phyloP scores from a whole-genome alignment of 495 filamentous ascomycete genomes.

The Collariella sp. region DNA sequence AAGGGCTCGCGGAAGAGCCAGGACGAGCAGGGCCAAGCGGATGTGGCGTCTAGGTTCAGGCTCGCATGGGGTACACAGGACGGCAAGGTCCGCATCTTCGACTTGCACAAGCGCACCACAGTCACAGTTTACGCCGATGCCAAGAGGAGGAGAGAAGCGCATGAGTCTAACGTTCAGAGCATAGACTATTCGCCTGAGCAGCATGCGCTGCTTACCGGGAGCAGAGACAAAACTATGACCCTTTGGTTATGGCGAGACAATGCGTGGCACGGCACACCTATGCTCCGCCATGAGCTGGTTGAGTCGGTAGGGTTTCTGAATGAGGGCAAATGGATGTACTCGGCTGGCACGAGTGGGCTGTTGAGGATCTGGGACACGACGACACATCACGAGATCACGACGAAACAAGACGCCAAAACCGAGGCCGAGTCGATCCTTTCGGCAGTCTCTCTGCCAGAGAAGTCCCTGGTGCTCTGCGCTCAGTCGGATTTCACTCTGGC shows the following conservation, averaged over 20 bases:
- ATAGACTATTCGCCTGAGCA: slow-evolving; percentile 69
- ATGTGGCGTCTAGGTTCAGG: slow-evolving; percentile 50
- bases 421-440: slow-evolving; percentile 73
- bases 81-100: slow-evolving; percentile 83
- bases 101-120: slow-evolving; percentile 73
- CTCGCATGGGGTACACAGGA: slow-evolving; percentile 89
- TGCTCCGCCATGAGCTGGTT: slow-evolving; percentile 76
- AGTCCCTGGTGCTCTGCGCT: slow-evolving; percentile 69
- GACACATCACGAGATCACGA: slow-evolving; percentile 67
- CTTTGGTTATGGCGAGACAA: slow-evolving; percentile 86
- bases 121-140: slow-evolving; percentile 53
- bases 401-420: slow-evolving; percentile 53
- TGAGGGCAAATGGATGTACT: slow-evolving; percentile 60
- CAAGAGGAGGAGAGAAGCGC: slow-evolving; percentile 52
- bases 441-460: slow-evolving; percentile 51
- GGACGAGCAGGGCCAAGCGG: slow-evolving; percentile 38
- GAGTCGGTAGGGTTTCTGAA: slow-evolving; percentile 75
- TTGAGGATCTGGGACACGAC: slow-evolving; percentile 75
- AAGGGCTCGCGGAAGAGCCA: slow-evolving; percentile 39
- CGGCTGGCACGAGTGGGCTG: slow-evolving; percentile 77
- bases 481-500: slow-evolving; percentile 81
- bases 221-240: slow-evolving; percentile 88
- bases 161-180: slow-evolving; percentile 83
- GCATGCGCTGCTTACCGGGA: slow-evolving; percentile 74
- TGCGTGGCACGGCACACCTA: slow-evolving; percentile 77